Percentiles rank a stretch among this genome's conserved stretches.
phyloP scores from a whole-genome alignment of 2,329 filamentous ascomycete genomes.

The Juglanconis juglandina region DNA sequence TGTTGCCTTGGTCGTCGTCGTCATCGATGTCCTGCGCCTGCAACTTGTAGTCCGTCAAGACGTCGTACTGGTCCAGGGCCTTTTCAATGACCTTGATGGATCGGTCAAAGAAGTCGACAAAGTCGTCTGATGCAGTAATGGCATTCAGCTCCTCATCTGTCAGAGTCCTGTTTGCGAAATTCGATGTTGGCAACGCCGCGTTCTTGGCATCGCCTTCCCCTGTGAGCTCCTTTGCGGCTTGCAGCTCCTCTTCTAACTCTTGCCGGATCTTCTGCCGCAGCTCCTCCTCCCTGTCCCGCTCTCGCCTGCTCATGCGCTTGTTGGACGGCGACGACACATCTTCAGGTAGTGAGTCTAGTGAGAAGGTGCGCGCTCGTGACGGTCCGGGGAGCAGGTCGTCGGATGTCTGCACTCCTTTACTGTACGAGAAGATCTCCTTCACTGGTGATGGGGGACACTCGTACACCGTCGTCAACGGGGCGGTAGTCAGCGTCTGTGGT shows the following conservation, averaged over 20 bases:
- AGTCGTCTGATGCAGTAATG: slow-evolving; percentile 88
- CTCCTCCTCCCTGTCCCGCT: slow-evolving; percentile 83
- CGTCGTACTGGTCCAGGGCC: slow-evolving; percentile 92
- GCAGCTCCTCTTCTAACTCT: slow-evolving; percentile 91
- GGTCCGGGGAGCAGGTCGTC: slow-evolving; percentile 63
- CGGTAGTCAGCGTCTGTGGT: slow-evolving; percentile 70
- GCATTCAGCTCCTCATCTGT: slow-evolving; percentile 83
- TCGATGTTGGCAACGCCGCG: slow-evolving; percentile 41
- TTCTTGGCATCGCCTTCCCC: slow-evolving; percentile 47
- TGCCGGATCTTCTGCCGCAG: slow-evolving; percentile 77
- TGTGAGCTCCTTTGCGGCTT: slow-evolving; percentile 62
- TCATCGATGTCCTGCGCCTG: slow-evolving; percentile 73
- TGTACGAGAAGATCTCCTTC: slow-evolving; percentile 90
- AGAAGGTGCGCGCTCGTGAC: slow-evolving; percentile 50
- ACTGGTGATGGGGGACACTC: slow-evolving; percentile 74
- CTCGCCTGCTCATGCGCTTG: slow-evolving; percentile 75
- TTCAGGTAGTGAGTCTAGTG: slow-evolving; percentile 60
- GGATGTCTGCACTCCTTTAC: slow-evolving; percentile 90
- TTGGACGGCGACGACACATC: slow-evolving; percentile 57
- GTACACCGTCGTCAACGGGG: slow-evolving; percentile 71
- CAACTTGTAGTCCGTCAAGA: slow-evolving; percentile 89
- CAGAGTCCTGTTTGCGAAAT: slow-evolving; percentile 76
- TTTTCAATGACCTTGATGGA: slow-evolving; percentile 97
- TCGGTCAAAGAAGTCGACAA: slow-evolving; percentile 89
- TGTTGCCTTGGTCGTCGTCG: slow-evolving; percentile 77